Base-by-base conservation (phyloP, 768 basidiomycete genomes). In the Leucosporidium creatinivorum region DNA sequence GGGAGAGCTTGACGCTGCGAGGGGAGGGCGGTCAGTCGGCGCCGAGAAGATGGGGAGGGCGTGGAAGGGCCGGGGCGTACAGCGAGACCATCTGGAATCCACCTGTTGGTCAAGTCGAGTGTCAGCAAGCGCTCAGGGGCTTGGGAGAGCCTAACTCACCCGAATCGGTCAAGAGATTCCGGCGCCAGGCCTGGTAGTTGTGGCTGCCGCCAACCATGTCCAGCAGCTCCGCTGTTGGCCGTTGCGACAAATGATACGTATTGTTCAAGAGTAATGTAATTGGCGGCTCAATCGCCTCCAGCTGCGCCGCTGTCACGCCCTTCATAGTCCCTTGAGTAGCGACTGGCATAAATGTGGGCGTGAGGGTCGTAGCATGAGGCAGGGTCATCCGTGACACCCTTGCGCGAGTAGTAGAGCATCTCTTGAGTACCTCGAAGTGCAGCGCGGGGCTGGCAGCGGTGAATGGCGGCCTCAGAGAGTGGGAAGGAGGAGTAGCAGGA, bases 281-380 rank as follows among this genome's bases (percentile, higher is more conserved):
- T 1, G 67, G 62, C 3, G 67, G 67, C 6, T 39, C 57, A 21
- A 63, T n/a, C 1, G 50, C 28, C 31, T 62, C 51, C 25, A 62
- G 13, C 25, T 68, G 67, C 17, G 61, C n/a, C 1, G 58, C 44
- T 0, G 63, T 67, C 21, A 72, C 52, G 10, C 61, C 62, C 21
- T 94, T 94, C 75, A 93, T 90, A 9, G 91, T 88, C 23, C 88
- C 90, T 76, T 93, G 91, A 6, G 91, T 93, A 4, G 90, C 91
- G 13, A 93, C 90, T 4, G 91, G 91, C 91, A 93, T 93, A 74
- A 93, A 93, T 0, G 91, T 90, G 2, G 91, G 91, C 25, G 92
- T 80, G 82, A 87, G 68, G 12, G 70, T 68, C 25, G 49, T 58
- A 5, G 66, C 76, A 88, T 91, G 91, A 63, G 87, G 81, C 55